Conservation (phyloP, 108 stramenopile species). For the Skeletonema menzelii region DNA sequence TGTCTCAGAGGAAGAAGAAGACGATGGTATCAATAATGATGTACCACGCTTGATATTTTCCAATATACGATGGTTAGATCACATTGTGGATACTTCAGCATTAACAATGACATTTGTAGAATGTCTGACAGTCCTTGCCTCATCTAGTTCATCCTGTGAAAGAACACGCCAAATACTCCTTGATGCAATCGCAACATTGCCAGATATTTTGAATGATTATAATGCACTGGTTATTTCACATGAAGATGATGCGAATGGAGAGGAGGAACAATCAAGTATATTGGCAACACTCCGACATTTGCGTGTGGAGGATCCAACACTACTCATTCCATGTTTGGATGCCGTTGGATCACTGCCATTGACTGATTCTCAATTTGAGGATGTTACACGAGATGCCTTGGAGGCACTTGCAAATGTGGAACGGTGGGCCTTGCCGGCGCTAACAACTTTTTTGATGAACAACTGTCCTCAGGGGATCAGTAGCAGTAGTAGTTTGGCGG, state of each 20-base stretch:
- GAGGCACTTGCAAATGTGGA: conserved; percentile 43
- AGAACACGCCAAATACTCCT: conserved; percentile 22
- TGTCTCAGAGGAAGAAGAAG: neutral
- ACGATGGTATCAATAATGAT: conserved; percentile 10
- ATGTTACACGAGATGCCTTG: conserved; percentile 36
- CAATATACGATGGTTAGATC: conserved; percentile 55
- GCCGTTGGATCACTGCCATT: conserved; percentile 49
- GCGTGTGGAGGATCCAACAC: conserved; percentile 37
- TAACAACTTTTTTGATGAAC: conserved; percentile 47
- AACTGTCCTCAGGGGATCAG: conserved; percentile 23
- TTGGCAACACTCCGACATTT: conserved; percentile 31
- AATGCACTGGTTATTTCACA: neutral
- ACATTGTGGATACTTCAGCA: conserved; percentile 31
- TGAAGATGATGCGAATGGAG: conserved; percentile 24
- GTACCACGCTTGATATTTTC: conserved; percentile 48
- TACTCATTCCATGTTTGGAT: conserved; percentile 52
- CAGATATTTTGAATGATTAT: conserved; percentile 41
- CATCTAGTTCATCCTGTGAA: conserved; percentile 12
- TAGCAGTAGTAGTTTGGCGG: conserved; percentile 12
- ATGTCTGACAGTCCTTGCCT: conserved; percentile 31
- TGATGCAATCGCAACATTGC: conserved; percentile 45
- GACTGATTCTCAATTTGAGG: conserved; percentile 6
- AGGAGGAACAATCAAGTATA: conserved; percentile 15
- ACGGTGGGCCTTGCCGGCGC: conserved; percentile 40
- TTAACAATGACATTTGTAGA: conserved; percentile 36